A percentile compares a stretch with the other conserved stretches of the same genome.
phyloP scores from a whole-genome alignment of 805 yeast species.

The Candida fluviatilis region DNA sequence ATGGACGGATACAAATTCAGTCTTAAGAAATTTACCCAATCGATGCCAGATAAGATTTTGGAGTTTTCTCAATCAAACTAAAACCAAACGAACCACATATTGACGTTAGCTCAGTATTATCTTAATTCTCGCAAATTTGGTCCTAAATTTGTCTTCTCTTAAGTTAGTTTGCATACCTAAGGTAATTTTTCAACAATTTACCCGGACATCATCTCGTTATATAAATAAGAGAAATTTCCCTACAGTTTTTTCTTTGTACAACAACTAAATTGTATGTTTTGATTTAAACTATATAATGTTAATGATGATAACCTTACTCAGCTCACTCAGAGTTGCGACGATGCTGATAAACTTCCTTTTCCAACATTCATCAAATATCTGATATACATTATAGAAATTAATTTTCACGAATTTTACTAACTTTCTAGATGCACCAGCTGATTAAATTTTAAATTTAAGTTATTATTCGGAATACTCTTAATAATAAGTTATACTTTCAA shows the following conservation, averaged over 20 bases:
- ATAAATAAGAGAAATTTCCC: background rate
- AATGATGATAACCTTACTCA: conserved; percentile 53
- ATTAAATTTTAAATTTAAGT: background rate
- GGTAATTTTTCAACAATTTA: background rate
- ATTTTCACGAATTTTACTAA: conserved; percentile 1
- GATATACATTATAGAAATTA: conserved; percentile 10
- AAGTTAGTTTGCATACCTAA: background rate
- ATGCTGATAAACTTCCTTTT: conserved; percentile 48
- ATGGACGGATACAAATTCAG: too few relatives aligned
- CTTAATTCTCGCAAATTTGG: too few relatives aligned
- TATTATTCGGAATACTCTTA: conserved; percentile 1
- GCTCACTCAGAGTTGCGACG: conserved; percentile 51
- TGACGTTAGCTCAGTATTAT: too few relatives aligned
- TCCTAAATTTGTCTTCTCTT: too few relatives aligned
- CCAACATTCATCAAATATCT: conserved; percentile 47
- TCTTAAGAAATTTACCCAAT: too few relatives aligned
- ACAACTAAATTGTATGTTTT: background rate
- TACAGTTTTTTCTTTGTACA: too few relatives aligned
- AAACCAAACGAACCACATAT: too few relatives aligned
- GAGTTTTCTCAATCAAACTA: too few relatives aligned
- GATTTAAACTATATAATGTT: conserved; percentile 1
- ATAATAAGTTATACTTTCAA: background rate
- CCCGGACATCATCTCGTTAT: background rate
- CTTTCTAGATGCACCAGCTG: background rate
- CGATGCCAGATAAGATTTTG: too few relatives aligned